Percentiles rank a stretch among this genome's conserved stretches.
These are phyloP conservation scores for Diplotaxis tenuifolia DNA, from an alignment of 345 rosid genomes.

Conservation along the genomic window DNA sequence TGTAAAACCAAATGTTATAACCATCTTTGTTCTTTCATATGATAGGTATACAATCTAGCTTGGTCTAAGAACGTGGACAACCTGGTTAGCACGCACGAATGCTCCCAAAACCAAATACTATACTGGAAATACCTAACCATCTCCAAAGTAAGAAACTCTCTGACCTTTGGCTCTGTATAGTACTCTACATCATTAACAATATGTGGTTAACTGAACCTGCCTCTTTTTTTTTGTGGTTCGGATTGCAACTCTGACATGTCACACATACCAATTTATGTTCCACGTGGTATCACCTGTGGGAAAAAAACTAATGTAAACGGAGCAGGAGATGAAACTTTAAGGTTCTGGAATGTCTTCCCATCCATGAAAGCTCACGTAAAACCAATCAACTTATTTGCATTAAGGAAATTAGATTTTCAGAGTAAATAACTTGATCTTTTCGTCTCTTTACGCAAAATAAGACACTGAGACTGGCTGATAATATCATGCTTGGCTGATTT, in stretches of 20 bases:
- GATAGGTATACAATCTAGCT: not conserved
- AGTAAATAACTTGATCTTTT: not conserved
- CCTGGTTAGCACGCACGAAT: too few species aligned
- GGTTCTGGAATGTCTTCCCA: constrained; percentile 97
- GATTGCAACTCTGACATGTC: constrained; percentile 96
- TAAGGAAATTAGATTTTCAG: not conserved
- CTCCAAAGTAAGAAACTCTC: not conserved
- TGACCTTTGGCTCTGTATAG: not conserved
- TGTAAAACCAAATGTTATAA: too few species aligned
- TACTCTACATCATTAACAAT: too few species aligned
- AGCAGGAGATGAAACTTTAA: constrained; percentile 94
- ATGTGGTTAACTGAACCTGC: not conserved
- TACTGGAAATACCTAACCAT: not conserved
- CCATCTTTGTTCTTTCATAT: not conserved
- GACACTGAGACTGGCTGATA: not conserved
- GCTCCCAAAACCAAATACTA: not conserved
- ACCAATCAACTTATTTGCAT: not conserved
- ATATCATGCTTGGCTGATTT: not conserved
- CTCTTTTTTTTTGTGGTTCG: constrained; percentile 38
- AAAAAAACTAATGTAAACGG: constrained; percentile 97
- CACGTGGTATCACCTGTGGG: constrained; percentile 97
- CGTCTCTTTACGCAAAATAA: constrained; percentile 51
- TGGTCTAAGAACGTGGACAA: not conserved
- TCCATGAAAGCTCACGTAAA: constrained; percentile 86
- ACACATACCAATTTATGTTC: constrained; percentile 80